Conservation (phyloP, 2,329 filamentous ascomycete species). For the Microdochium paspali region DNA sequence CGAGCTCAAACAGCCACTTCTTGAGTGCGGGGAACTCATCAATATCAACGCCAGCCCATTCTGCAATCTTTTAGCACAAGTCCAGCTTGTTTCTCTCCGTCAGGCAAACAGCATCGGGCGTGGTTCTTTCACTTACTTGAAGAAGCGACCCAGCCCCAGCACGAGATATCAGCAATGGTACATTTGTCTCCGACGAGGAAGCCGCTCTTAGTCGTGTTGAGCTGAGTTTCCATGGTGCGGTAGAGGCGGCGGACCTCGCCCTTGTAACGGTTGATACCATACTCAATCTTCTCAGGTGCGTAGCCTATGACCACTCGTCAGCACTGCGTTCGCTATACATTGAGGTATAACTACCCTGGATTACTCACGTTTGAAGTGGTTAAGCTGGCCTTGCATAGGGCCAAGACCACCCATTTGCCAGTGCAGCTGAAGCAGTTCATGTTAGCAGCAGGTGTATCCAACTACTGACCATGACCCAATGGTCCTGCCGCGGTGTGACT, state of each 20-base stretch:
- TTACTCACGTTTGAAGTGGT: constrained; percentile 56
- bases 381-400: constrained; percentile 77
- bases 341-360: neutral
- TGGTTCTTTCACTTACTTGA: constrained; percentile 32
- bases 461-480: no score
- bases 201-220: constrained; percentile 45
- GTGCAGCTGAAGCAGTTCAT: constrained; percentile 37
- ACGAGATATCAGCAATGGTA: constrained; percentile 71
- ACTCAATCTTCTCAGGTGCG: constrained; percentile 72
- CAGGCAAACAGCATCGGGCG: neutral
- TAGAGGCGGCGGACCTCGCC: constrained; percentile 82
- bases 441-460: constrained; percentile 7
- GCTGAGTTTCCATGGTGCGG: constrained; percentile 63
- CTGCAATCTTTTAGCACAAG: constrained; percentile 12
- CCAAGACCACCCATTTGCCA: constrained; percentile 75
- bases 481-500: constrained; percentile 7
- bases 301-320: constrained; percentile 39
- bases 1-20: constrained; percentile 66
- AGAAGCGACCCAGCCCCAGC: constrained; percentile 66
- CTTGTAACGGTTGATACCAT: constrained; percentile 72
- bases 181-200: constrained; percentile 58
- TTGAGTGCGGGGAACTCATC: constrained; percentile 67
- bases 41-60: constrained; percentile 59
- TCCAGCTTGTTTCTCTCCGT: neutral
- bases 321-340: no score